Conservation (phyloP, 805 yeast species). For the Wickerhamomyces rabaulensis region DNA sequence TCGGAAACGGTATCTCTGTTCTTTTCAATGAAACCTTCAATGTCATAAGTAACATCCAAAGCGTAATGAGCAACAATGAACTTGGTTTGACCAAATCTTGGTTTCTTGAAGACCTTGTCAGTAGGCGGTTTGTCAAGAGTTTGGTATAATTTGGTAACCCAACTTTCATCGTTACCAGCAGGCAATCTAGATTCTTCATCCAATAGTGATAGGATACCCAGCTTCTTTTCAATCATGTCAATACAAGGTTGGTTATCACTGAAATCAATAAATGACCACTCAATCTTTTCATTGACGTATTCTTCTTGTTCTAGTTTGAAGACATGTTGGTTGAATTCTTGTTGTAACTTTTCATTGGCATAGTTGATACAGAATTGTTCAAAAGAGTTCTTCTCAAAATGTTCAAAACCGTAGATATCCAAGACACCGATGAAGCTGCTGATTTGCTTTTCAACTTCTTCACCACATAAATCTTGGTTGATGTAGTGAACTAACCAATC, state of each 20-base stretch:
- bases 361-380: conserved; percentile 97
- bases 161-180: conserved; percentile 86
- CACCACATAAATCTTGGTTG: conserved; percentile 76
- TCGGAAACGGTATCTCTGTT: conserved; percentile 97
- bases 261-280: conserved; percentile 95
- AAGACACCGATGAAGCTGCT: conserved; percentile 87
- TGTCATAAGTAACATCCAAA: conserved; percentile 84
- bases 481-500: conserved; percentile 92
- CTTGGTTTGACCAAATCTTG: conserved; percentile 88
- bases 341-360: conserved; percentile 95
- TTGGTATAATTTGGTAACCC: conserved; percentile 87
- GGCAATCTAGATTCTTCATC: conserved; percentile 97
- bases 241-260: conserved; percentile 97
- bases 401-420: conserved; percentile 97
- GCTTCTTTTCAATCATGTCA: conserved; percentile 78
- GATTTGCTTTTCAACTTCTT: conserved; percentile 53
- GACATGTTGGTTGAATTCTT: conserved; percentile 95
- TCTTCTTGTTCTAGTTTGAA: conserved; percentile 97
- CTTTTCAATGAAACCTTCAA: conserved; percentile 94
- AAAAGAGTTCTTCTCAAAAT: conserved; percentile 87
- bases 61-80: conserved; percentile 94
- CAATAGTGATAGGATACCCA: conserved; percentile 81
- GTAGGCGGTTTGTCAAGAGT: conserved; percentile 76
- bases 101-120: conserved; percentile 77
- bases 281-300: conserved; percentile 84